Base-by-base conservation (phyloP, 2,329 filamentous ascomycete species). In the Cladobotryum protrusum region DNA sequence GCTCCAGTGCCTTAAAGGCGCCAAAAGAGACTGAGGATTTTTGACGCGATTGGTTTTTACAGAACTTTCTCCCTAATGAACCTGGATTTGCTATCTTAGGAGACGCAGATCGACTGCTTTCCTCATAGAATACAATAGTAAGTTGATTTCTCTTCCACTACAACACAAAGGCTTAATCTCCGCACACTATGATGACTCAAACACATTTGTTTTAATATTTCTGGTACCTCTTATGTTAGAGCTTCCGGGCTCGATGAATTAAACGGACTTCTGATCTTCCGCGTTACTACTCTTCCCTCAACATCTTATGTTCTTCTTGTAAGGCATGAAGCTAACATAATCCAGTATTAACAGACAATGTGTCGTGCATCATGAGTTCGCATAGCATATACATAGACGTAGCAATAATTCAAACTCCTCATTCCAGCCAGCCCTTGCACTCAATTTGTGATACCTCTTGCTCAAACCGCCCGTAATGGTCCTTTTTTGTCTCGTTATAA, bases 221-320 rank as follows among this genome's bases (percentile, higher is more conserved):
- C 88, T 95, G 89, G 89, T 90, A 95, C 89, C 90, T 95, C 90
- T 95, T 93, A 89, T 89, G 82, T 88, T 85, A 93, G 83, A 76
- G 77, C 64, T 66, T 73, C 74, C 68, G 65, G 75, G 72, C 73
- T 77, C 83, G 71, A 87, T 91, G 87, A 89, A 88, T 87, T 81
- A 76, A 86, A 74, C 75, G 85, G 85, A 89, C 87, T 89, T 90
- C 87, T 91, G 87, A 91, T 63, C 52, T 58, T 19, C 52, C 49
- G 56, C 58, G 53, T 43, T 41, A n/a, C 13, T 7, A 11, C 39
- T 41, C 41, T 48, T 19, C 11, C 37, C 4, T 32, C 15, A n/a
- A 5, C 41, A 24, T 15, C 17, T 9, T 42, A n/a, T 18, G 4
- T 14, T 43, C 11, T 19, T 20, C n/a, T 11, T 29, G 41, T 14